phyloP scores from a whole-genome alignment of 1,284 basidiomycete species.

The Cryptococcus sp. region DNA sequence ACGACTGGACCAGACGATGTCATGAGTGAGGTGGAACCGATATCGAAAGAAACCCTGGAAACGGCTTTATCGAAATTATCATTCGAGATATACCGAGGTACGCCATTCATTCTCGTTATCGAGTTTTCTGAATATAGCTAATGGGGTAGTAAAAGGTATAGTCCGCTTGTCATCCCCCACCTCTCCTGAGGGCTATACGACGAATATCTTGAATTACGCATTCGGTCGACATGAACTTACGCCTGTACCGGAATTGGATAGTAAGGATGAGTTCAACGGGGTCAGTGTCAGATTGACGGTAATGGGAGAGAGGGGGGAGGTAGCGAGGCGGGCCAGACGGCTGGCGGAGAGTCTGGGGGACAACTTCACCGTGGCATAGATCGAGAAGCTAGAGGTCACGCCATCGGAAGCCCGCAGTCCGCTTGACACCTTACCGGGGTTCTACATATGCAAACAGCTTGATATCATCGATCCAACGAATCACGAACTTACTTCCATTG shows the following conservation, averaged over 20 bases:
- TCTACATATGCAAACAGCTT: too few species aligned
- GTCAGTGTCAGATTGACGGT: conserved; percentile 62
- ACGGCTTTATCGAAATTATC: conserved; percentile 45
- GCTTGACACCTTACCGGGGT: too few species aligned
- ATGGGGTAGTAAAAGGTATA: conserved; percentile 62
- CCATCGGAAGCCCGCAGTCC: too few species aligned
- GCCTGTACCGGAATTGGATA: conserved; percentile 43
- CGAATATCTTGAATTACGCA: conserved; percentile 78
- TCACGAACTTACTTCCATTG: too few species aligned
- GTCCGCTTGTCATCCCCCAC: conserved; percentile 52
- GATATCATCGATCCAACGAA: too few species aligned
- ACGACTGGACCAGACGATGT: conserved; percentile 4
- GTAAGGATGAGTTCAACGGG: conserved; percentile 27
- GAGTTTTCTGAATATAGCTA: conserved; percentile 48
- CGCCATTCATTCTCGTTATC: conserved; percentile 5
- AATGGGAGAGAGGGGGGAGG: conserved; percentile 83
- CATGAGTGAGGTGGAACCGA: conserved; percentile 9
- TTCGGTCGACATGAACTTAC: conserved; percentile 77
- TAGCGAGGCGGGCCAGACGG: conserved; percentile 57
- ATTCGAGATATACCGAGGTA: conserved; percentile 47
- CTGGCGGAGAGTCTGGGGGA: conserved; percentile 57
- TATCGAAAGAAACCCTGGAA: conserved; percentile 44
- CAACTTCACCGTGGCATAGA: conserved; percentile 8
- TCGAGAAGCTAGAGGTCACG: too few species aligned
- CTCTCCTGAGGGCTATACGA: conserved; percentile 34